phyloP scores from a whole-genome alignment of 768 basidiomycete species.

The Suillus lakei region DNA sequence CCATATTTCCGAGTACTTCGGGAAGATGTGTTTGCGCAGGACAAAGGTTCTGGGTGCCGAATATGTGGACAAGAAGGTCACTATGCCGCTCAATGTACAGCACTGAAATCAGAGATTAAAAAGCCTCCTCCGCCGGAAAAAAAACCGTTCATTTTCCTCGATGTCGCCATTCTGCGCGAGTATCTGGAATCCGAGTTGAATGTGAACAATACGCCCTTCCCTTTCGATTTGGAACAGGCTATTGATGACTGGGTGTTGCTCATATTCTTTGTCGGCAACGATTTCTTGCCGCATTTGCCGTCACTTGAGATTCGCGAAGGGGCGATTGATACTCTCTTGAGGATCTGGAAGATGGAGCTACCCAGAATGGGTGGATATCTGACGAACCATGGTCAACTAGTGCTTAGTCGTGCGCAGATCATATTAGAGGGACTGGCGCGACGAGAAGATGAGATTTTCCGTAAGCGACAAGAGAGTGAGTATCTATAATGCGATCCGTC shows the following conservation, averaged over 20 bases:
- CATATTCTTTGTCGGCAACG: slow-evolving; percentile 99
- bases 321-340: slow-evolving; percentile 95
- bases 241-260: slow-evolving; percentile 99
- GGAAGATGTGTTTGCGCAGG: slow-evolving; percentile 96
- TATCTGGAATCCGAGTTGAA: slow-evolving; percentile 97
- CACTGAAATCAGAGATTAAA: slow-evolving; percentile 68
- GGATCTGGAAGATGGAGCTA: slow-evolving; percentile 94
- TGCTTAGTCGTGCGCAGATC: slow-evolving; percentile 85
- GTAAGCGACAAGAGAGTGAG: slow-evolving; percentile 89
- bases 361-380: slow-evolving; percentile 97
- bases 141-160: slow-evolving; percentile 99
- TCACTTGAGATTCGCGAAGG: slow-evolving; percentile 99
- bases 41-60: slow-evolving; percentile 80
- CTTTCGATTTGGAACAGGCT: slow-evolving; percentile 93
- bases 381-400: slow-evolving; percentile 90
- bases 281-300: slow-evolving; percentile 95
- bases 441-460: slow-evolving; percentile 95
- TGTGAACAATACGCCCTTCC: slow-evolving; percentile 75
- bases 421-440: slow-evolving; percentile 95
- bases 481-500: slow-evolving; percentile 29
- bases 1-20: slow-evolving; percentile 97
- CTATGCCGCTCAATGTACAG: slow-evolving; percentile 93
- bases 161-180: slow-evolving; percentile 93
- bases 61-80: slow-evolving; percentile 96
- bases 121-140: slow-evolving; percentile 63